A percentile compares a stretch with the other conserved stretches of the same genome.
Conservation (phyloP, 768 basidiomycete species). For the Suillus weaverae region DNA sequence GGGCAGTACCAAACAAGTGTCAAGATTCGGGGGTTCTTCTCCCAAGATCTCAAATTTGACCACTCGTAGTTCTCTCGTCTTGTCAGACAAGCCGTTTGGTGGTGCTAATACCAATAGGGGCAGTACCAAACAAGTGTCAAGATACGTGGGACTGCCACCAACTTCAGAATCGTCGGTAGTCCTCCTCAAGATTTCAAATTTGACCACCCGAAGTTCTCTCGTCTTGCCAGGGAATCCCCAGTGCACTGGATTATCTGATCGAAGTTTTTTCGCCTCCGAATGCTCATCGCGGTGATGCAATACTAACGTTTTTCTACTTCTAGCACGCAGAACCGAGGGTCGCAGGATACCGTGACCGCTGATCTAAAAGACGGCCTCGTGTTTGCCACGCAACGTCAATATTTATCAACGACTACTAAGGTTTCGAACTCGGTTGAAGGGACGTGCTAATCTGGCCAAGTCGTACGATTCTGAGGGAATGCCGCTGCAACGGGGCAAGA, state of each 20-base stretch:
- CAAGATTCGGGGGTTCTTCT: too few species aligned
- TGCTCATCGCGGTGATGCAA: neutral
- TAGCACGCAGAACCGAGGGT: neutral
- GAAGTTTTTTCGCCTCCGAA: neutral
- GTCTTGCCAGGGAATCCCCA: neutral
- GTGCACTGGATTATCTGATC: neutral
- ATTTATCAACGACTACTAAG: neutral
- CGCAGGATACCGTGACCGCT: neutral
- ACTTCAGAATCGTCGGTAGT: neutral
- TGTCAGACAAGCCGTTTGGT: too few species aligned
- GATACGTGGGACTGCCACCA: neutral
- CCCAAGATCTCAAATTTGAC: too few species aligned
- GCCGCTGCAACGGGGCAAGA: neutral
- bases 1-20: neutral
- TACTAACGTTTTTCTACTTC: neutral
- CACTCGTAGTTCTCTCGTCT: too few species aligned
- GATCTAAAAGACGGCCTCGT: neutral
- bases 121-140: neutral
- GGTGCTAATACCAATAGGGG: neutral
- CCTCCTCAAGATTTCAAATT: neutral
- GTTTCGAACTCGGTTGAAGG: neutral
- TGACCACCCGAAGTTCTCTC: neutral
- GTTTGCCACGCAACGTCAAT: neutral
- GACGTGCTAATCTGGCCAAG: neutral
- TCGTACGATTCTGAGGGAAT: slow-evolving; percentile 1